Base-by-base conservation (phyloP, 2,329 filamentous ascomycete species). In the Annulohypoxylon truncatum region DNA sequence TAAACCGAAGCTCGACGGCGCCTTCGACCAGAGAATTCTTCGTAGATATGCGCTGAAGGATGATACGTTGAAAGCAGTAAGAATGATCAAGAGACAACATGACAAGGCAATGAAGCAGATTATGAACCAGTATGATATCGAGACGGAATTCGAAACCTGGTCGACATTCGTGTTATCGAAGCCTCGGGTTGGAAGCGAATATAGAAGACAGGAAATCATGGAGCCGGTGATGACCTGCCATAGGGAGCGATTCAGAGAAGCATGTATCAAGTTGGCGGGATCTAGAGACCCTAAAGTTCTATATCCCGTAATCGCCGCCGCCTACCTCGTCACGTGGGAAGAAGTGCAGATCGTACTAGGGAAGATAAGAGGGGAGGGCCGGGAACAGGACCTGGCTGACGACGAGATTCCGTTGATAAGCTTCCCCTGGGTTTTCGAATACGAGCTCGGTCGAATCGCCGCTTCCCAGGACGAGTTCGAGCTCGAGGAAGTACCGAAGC, bases 111-210 rank as follows among this genome's bases (percentile, higher is more conserved):
- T 98, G 73, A 87, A 87, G 10, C 87, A 94, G 0, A 84, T 97
- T 59, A 94, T 98, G 89, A 90, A 89, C 1, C 94, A 97, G 73
- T 89, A 94, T 71, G 91, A 91, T 44, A 91, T 98, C 60, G 80
- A 82, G 15, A 97, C 92, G 0, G 96, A 99, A 73, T 97, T 97
- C 70, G 96, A 99, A 78, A 87, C 97, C 9, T 97, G 91, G 89
- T 91, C 93, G 0, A 90, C 92, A 0, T 98, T 97, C 77, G 88
- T 94, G 1, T 83, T 98, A 62, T 85, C 86, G 0, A 92, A 91
- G 74, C 91, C 92, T 7, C 85, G 88, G 0, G 85, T 92, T 24
- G 89, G 87, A 31, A 87, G 85, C 7, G 92, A 96, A 68, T 98
- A 96, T 81, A 97, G 96, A 74, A 87, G 94, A 50, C 90, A 94